These are phyloP conservation scores for Fragosphaeria purpurea DNA, from an alignment of 2,329 filamentous ascomycete genomes.

Conservation along the genomic window DNA sequence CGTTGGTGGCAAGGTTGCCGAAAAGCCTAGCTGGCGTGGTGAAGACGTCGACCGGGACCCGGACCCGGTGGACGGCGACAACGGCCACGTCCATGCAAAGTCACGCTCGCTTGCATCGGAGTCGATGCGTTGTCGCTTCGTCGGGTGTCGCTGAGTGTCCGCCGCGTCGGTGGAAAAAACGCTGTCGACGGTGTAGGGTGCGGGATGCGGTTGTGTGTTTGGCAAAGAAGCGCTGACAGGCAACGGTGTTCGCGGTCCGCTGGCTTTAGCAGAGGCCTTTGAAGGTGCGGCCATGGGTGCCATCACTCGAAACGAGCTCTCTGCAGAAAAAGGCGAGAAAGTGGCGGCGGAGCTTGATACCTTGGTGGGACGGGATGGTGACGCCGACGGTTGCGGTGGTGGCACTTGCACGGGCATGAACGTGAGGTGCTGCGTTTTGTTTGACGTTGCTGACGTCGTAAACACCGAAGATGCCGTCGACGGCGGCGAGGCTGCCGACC, in stretches of 20 bases:
- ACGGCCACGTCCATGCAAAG: constrained; percentile 14
- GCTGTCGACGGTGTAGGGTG: background rate
- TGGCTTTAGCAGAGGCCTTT: background rate
- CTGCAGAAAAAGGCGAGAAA: background rate
- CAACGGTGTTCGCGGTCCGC: background rate
- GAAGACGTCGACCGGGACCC: constrained; percentile 9
- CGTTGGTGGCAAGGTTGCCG: background rate
- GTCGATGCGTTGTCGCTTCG: constrained; percentile 10
- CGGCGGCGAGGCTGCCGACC: background rate
- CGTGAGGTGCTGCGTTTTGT: background rate
- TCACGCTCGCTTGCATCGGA: constrained; percentile 13
- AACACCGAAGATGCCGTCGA: constrained; percentile 3
- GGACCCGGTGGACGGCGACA: constrained; percentile 11
- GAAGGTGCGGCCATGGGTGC: background rate
- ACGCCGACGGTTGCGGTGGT: too few relatives aligned
- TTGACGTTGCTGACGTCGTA: background rate
- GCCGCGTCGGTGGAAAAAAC: background rate
- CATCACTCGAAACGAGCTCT: background rate
- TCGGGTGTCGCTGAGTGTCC: background rate
- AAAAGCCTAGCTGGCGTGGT: constrained; percentile 1
- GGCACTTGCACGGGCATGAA: constrained; percentile 6
- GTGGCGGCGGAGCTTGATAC: background rate
- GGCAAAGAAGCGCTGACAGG: background rate
- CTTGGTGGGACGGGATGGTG: background rate
- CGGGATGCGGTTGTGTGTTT: background rate